Base-by-base conservation (phyloP, 768 basidiomycete genomes). In the Suillus brevipes region DNA sequence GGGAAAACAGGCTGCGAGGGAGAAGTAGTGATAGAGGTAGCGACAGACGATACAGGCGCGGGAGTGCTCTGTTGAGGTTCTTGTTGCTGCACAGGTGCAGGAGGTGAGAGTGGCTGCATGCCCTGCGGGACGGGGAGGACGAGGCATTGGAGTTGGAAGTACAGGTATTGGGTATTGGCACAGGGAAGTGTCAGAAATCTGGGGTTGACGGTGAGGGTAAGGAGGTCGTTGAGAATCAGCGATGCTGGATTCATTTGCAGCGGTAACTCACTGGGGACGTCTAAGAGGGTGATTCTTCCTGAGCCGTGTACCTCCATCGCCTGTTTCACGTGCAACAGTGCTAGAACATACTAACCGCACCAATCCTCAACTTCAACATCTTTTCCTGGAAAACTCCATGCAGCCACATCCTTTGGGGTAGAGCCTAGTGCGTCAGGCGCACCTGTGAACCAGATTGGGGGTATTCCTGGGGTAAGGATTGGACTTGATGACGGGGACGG, bases 391-490 rank as follows among this genome's bases (percentile, higher is more conserved):
- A n/a, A n/a, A n/a, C n/a, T n/a, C n/a, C n/a, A n/a, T n/a, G n/a
- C n/a, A n/a, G n/a, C n/a, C n/a, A n/a, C n/a, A n/a, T n/a, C n/a
- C n/a, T n/a, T 84, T 1, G 95, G 97, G 73, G 89, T 94, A 70
- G 79, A 85, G 12, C 85, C 83, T n/a, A 90, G 78, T 1, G 88
- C 85, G 61, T 88, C 84, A 1, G 89, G 84, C 23, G 86, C 78
- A 3, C 92, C 91, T 25, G 89, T 86, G 79, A 90, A 94, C 86
- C 92, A 92, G 20, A 94, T 81, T 1, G 90, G 87, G 1, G 84
- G 68, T 3, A 78, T 78, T 66, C 80, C 80, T 12, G 83, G 71
- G 2, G 84, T 79, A 59, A 90, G 70, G 62, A 89, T 74, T n/a
- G n/a, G n/a, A n/a, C n/a, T n/a, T n/a, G n/a, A n/a, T n/a, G n/a